Base-by-base conservation (phyloP, 2,329 filamentous ascomycete species). In the Trichophyton benhamiae region DNA sequence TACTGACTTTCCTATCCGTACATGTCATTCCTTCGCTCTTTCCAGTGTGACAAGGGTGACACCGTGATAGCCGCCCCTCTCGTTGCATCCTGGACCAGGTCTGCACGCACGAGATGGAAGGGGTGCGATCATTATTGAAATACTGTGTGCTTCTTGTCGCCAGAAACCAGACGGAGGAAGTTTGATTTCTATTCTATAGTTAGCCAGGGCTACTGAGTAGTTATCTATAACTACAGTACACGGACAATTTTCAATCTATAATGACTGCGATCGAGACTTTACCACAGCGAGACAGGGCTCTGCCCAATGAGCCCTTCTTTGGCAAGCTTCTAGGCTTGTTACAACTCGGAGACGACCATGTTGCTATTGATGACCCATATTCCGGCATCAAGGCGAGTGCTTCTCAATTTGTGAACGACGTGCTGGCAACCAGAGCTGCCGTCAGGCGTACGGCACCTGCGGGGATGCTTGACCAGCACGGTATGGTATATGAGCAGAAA, bases 241-340 rank as follows among this genome's bases (percentile, higher is more conserved):
- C 2, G n/a, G n/a, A 44, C 15, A n/a, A 44, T 6, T 17, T 3
- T 22, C 20, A 22, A 22, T 52, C 46, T 22, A 48, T 9, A 17
- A 48, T 25, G 44, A n/a, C 25, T 33, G 22, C 25, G 1, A 25
- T 33, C n/a, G 49, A 30, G 11, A 53, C 22, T n/a, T 4, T 11
- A 30, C 49, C 49, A 30, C n/a, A 3, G 22, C 7, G 25, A 41
- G 38, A 41, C 30, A 38, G n/a, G 52, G 13, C 13, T 17, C 30
- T 58, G 55, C 55, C 33, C 6, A 58, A 58, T 15, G 55, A 58
- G 30, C 55, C 55, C 15, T 58, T 58, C n/a, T 58, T 58, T 7
- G n/a, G 6, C 5, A 58, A n/a, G 13, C 55, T 58, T 30, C 55
- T 58, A 8, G 22, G n/a, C 33, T n/a, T 42, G 13, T 6, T 30